Base-by-base conservation (phyloP, 768 basidiomycete species). In the Naganishia antarctica region DNA sequence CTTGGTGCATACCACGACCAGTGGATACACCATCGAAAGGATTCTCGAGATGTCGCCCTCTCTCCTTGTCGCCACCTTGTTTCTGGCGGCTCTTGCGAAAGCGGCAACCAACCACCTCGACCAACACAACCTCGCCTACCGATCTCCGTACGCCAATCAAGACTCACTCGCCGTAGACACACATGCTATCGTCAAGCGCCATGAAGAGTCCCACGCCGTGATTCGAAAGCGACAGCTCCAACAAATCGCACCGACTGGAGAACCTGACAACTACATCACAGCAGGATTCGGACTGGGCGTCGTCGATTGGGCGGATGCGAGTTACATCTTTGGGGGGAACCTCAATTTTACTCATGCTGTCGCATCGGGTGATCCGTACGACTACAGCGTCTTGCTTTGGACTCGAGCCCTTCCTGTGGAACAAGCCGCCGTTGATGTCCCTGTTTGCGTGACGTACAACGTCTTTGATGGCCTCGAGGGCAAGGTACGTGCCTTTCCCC, bases 331-430 rank as follows among this genome's bases (percentile, higher is more conserved):
- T 63, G 68, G 48, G 0, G 68, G 68, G 6, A 59, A 69, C 18
- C 28, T 69, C 23, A 67, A 69, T 40, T 69, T 58, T 53, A 69
- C 60, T 23, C 62, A 45, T 29, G 50, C 51, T 63, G 64, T 40
- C 25, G 58, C 62, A 6, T 66, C 82, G 81, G 84, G 83, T 5
- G 83, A 85, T 69, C 84, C 84, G 1, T 79, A 82, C 49, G 81
- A 82, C 64, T 79, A 78, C 21, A 84, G 83, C 32, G 79, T 84
- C 46, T 76, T 84, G 26, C 78, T 84, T n/a, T 85, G 84, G 84
- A 85, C 84, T 8, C 81, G 83, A n/a, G 83, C 83, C 0, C 77
- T 79, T 25, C 81, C 83, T 9, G 58, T 68, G 15, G 75, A 76
- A 13, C 63, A 74, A 5, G 61, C 71, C 12, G 69, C 74, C 28